phyloP scores from a whole-genome alignment of 257 asterid species.

The Dorcoceras hygrometricum region DNA sequence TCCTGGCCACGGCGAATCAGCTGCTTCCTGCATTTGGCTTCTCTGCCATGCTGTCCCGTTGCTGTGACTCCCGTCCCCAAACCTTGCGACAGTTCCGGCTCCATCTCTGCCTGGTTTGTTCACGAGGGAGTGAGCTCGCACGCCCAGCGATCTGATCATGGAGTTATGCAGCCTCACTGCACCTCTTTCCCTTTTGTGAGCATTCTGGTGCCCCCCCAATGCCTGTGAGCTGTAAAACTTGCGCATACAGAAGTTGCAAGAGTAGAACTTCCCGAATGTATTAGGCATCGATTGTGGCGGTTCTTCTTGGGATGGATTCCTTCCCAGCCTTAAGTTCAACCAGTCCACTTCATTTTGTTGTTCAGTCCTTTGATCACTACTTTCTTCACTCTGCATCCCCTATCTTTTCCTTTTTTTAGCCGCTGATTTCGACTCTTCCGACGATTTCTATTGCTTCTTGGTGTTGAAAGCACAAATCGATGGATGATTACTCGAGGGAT shows the following conservation, averaged over 20 bases:
- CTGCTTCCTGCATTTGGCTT: not conserved
- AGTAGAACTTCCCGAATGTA: conserved; percentile 56
- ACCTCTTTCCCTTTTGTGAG: conserved; percentile 93
- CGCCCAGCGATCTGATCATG: conserved; percentile 81
- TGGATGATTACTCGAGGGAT: conserved; percentile 8
- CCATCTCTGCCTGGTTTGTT: conserved; percentile 55
- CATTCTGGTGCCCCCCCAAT: conserved; percentile 97
- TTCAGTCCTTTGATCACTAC: conserved; percentile 26
- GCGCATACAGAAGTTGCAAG: conserved; percentile 93
- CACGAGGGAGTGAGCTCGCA: conserved; percentile 64
- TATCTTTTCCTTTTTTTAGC: not conserved
- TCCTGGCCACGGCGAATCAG: conserved; percentile 59
- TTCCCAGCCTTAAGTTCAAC: conserved; percentile 69
- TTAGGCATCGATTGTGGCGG: conserved; percentile 40
- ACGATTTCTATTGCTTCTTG: conserved; percentile 9
- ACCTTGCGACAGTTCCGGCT: conserved; percentile 34
- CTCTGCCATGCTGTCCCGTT: conserved; percentile 36
- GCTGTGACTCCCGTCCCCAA: conserved; percentile 40
- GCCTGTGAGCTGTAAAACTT: conserved; percentile 95
- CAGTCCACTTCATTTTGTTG: conserved; percentile 45
- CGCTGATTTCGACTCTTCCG: conserved; percentile 15
- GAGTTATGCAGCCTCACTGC: conserved; percentile 52
- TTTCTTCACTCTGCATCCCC: conserved; percentile 43
- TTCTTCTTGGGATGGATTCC: conserved; percentile 37
- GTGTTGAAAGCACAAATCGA: conserved; percentile 24